Percentiles rank a stretch among this genome's conserved stretches.
Conservation (phyloP, 176 grass and related monocot species). For the Eleusine coracana region DNA sequence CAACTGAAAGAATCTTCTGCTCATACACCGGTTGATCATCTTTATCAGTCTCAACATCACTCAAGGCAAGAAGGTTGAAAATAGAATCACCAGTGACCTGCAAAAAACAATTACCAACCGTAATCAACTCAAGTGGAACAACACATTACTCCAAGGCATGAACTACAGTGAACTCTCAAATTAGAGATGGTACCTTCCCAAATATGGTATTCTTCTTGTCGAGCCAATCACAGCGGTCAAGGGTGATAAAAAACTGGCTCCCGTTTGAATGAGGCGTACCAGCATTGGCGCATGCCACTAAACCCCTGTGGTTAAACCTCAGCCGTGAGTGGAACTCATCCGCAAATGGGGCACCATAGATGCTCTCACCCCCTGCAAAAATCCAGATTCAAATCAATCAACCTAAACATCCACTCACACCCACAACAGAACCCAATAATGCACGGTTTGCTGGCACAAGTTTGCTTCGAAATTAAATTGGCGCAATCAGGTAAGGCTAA, state of each 20-base stretch:
- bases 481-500: background rate
- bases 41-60: conserved; percentile 86
- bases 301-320: conserved; percentile 93
- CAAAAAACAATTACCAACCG: conserved; percentile 13
- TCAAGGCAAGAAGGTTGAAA: conserved; percentile 85
- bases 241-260: conserved; percentile 90
- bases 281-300: conserved; percentile 94
- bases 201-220: conserved; percentile 94
- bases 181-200: conserved; percentile 61
- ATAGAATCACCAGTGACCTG: conserved; percentile 97
- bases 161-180: background rate
- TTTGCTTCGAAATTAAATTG: background rate
- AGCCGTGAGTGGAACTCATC: conserved; percentile 92
- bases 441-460: too few relatives aligned
- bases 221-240: conserved; percentile 91
- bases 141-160: conserved; percentile 6
- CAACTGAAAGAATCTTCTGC: conserved; percentile 89
- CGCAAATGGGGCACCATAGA: conserved; percentile 77
- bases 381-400: conserved; percentile 25
- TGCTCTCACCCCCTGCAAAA: conserved; percentile 86
- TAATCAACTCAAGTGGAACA: background rate
- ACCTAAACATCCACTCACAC: background rate
- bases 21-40: conserved; percentile 82
- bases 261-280: conserved; percentile 87
- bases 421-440: background rate